phyloP scores from a whole-genome alignment of 257 asterid genomes.

The Verbena officinalis region DNA sequence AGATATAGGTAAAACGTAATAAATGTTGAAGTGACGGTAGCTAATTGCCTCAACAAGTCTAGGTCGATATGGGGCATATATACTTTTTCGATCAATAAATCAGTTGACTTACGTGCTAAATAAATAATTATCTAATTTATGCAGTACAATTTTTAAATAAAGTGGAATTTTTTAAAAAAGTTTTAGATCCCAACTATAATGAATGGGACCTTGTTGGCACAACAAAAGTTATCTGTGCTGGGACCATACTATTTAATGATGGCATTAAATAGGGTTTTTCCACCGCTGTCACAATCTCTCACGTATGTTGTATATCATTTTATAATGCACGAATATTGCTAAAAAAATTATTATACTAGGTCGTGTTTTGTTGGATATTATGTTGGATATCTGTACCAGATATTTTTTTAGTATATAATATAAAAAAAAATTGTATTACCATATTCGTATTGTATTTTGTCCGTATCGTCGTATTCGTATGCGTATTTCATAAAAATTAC shows the following conservation, averaged over 20 bases:
- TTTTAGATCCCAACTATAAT: constrained; percentile 13
- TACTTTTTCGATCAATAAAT: background rate
- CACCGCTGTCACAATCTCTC: constrained; percentile 26
- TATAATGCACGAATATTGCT: no score
- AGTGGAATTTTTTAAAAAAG: constrained; percentile 19
- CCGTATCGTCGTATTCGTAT: no score
- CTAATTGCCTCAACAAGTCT: background rate
- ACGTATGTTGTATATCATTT: background rate
- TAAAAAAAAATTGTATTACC: no score
- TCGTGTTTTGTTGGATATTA: no score
- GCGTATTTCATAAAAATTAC: no score
- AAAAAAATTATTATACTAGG: no score
- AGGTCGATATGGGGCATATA: background rate
- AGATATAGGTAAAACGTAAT: background rate
- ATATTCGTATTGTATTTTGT: no score
- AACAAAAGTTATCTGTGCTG: constrained; percentile 23
- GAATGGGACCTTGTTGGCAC: constrained; percentile 31
- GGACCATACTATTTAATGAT: constrained; percentile 36
- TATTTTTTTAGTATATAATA: no score
- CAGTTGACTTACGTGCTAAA: background rate
- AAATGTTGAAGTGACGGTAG: background rate
- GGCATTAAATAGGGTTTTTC: constrained; percentile 24
- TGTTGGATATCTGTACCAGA: no score
- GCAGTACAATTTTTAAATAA: constrained; percentile 6
- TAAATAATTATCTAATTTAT: background rate